Evolutionary conservation across 176 grass and related monocot genomes (phyloP), one percentile per base, ranked within the genome.

Genomic region (Ampelocalamus luodianensis): DNA sequence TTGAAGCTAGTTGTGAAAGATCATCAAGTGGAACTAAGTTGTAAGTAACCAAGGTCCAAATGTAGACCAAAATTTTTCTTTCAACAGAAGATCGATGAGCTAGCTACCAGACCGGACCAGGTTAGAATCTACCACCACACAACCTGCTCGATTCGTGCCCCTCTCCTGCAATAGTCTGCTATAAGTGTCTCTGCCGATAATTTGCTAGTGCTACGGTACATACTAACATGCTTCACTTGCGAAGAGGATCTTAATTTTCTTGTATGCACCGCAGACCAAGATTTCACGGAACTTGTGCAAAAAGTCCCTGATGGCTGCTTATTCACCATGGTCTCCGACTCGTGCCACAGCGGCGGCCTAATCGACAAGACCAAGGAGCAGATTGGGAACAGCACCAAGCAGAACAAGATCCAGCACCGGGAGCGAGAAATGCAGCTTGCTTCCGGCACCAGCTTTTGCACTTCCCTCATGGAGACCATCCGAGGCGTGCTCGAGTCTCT

Each of bases 301-400:
- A 92, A 93, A 51, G 86, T 95, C 43, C 96, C 89, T 0, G 58
- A 87, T 71, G 91, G 86, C 70, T 95, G 93, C 65, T 40, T 74
- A 43, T 92, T 98, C 83, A 96, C 96, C 15, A 92, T 94, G 20
- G 93, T 99, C 13, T 92, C 90, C 0, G 93, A 96, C 65, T 96
- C 93, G 40, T 99, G 96, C 88, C 96, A 99, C 88, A 99, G 93
- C 7, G 91, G 96, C 5, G 96, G 96, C 70, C 86, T 99, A 9
- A 76, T 99, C 8, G 93, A 94, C 71, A 85, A 89, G 63, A 72
- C 93, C 24, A 99, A 99, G 86, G 96, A 96, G 69, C 96, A 99
- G 84, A 94, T 99, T 12, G 96, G 96, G 0, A 78, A 93, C 67
- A 94, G 91, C 78, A 92, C 90, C 16, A 90, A 49, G 73, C 68